Evolutionary conservation across 2,329 filamentous ascomycete genomes (phyloP), one percentile per base, ranked within the genome.

Genomic region (Pseudopithomyces maydicus): DNA sequence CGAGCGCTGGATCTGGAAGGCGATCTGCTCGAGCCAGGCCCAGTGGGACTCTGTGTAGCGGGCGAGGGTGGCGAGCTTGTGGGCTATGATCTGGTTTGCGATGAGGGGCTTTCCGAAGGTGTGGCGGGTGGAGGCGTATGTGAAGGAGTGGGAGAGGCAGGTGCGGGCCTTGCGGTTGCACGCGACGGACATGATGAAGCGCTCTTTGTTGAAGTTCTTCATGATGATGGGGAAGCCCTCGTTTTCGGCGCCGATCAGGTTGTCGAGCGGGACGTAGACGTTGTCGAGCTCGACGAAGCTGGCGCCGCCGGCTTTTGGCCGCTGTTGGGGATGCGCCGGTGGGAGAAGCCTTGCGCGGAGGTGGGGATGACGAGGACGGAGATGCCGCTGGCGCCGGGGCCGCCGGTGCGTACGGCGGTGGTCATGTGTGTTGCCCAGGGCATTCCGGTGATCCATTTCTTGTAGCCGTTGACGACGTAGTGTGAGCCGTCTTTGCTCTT

Each of bases 381-480:
- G 6, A 74, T 67, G 5, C 72, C 71, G 14, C 56, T 58, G 11
- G 67, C 66, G n/a, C 71, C 71, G 0, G 64, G 54, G 0, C 64
- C 66, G 10, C 70, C 70, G 0, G 72, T 74, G 14, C 71, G 64
- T 0, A 73, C 71, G 1, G 69, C 66, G 0, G 72, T 73, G 64
- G 72, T 73, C 55, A 73, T 73, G 54, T 72, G 73, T 29, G 71
- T 69, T 23, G 64, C 66, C 42, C 73, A 76, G 64, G 73, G 71
- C 49, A 68, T 68, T 41, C 73, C 73, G 10, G 71, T 74, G 54
- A 74, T 74, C 71, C 72, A 74, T 55, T 78, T 76, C 61, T 77
- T 77, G 47, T 70, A 68, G 5, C 77, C 77, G 38, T 75, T 75
- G 15, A 79, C 74, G 2, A 77, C 65, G 46, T 76, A 77, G 22